phyloP scores from a whole-genome alignment of 768 basidiomycete genomes.

The Lentinula guzmanii region DNA sequence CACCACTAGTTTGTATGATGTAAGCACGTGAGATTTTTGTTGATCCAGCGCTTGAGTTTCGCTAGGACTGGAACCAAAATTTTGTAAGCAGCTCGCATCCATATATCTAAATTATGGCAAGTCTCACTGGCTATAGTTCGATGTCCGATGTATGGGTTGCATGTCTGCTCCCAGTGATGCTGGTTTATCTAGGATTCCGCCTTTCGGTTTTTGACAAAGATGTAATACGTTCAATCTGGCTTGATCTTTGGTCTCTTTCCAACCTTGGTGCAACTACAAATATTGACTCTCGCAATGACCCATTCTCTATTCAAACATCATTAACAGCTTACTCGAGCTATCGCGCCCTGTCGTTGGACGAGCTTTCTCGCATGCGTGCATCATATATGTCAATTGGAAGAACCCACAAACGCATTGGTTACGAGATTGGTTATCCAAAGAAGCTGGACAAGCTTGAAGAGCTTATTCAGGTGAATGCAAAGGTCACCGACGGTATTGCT shows the following conservation, averaged over 20 bases:
- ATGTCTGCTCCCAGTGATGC: conserved; percentile 29
- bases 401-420: conserved; percentile 41
- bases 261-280: conserved; percentile 12
- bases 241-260: conserved; percentile 20
- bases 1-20: too few species aligned
- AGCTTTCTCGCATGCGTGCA: conserved; percentile 32
- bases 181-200: conserved; percentile 9
- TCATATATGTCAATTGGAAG: conserved; percentile 44
- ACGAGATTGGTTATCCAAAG: conserved; percentile 45
- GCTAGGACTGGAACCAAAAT: too few species aligned
- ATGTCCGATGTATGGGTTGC: conserved; percentile 32
- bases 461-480: conserved; percentile 18
- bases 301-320: conserved; percentile 42
- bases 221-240: conserved; percentile 20
- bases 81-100: too few species aligned
- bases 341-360: conserved; percentile 30
- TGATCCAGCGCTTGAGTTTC: too few species aligned
- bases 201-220: background rate
- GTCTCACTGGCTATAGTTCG: too few species aligned
- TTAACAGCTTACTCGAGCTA: conserved; percentile 40
- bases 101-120: too few species aligned
- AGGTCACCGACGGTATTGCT: conserved; percentile 36
- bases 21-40: too few species aligned
- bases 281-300: background rate
- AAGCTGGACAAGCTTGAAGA: conserved; percentile 42